Conservation (phyloP, 2,329 filamentous ascomycete species). For the Fusarium oxysporum region DNA sequence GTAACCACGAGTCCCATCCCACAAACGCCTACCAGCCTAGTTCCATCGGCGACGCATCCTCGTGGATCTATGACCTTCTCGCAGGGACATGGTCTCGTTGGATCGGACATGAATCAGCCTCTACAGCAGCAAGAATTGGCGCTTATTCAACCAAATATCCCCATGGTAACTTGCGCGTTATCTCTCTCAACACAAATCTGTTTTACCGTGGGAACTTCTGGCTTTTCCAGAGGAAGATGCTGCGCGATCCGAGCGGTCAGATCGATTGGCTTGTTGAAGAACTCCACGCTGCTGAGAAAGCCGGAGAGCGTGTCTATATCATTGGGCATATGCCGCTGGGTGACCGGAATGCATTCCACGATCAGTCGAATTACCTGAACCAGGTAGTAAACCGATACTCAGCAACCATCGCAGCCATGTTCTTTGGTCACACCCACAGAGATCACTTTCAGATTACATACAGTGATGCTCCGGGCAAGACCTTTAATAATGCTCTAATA, state of each 20-base stretch:
- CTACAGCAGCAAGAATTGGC: conserved; percentile 55
- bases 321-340: conserved; percentile 69
- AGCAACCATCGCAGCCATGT: conserved; percentile 65
- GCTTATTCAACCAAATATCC: conserved; percentile 62
- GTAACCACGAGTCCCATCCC: conserved; percentile 68
- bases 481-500: conserved; percentile 57
- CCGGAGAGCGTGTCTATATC: conserved; percentile 65
- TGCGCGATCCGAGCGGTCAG: conserved; percentile 63
- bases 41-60: conserved; percentile 53
- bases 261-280: conserved; percentile 65
- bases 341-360: conserved; percentile 62
- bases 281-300: conserved; percentile 64
- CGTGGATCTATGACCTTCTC: conserved; percentile 66
- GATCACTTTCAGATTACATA: conserved; percentile 69
- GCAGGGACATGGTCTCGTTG: conserved; percentile 60
- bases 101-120: conserved; percentile 52
- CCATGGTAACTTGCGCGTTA: conserved; percentile 63
- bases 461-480: conserved; percentile 57
- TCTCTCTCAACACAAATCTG: conserved; percentile 70
- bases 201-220: conserved; percentile 70
- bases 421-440: conserved; percentile 68
- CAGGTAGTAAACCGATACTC: conserved; percentile 65
- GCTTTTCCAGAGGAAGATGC: conserved; percentile 62
- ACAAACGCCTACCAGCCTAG: conserved; percentile 62
- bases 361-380: conserved; percentile 64